Conservation (phyloP, 2,329 filamentous ascomycete species). For the Phoma sp. region DNA sequence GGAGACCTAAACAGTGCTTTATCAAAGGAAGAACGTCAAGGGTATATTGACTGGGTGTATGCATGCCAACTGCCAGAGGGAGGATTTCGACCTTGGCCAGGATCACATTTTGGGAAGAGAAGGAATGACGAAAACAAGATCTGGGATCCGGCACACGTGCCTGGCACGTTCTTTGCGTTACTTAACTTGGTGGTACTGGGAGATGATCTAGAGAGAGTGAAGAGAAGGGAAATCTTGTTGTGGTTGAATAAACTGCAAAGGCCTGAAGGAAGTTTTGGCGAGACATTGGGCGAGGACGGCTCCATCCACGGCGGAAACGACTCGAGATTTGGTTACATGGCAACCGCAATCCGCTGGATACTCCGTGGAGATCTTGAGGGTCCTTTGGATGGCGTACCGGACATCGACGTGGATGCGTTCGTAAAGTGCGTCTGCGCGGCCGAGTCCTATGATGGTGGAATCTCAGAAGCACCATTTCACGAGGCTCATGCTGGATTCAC, state of each 20-base stretch:
- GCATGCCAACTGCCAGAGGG: slow-evolving; percentile 82
- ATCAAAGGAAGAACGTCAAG: slow-evolving; percentile 58
- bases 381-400: slow-evolving; percentile 63
- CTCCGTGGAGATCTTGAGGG: slow-evolving; percentile 66
- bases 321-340: slow-evolving; percentile 87
- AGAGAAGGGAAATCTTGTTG: slow-evolving; percentile 68
- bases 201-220: slow-evolving; percentile 67
- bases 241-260: slow-evolving; percentile 83
- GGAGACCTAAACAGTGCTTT: slow-evolving; percentile 64
- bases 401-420: slow-evolving; percentile 76
- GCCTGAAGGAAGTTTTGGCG: slow-evolving; percentile 87
- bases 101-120: slow-evolving; percentile 61
- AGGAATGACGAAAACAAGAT: slow-evolving; percentile 58
- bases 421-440: slow-evolving; percentile 72
- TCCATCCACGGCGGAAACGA: slow-evolving; percentile 79
- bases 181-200: slow-evolving; percentile 71
- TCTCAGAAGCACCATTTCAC: slow-evolving; percentile 76
- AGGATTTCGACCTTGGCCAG: slow-evolving; percentile 87
- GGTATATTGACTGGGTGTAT: slow-evolving; percentile 78
- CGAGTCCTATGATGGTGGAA: slow-evolving; percentile 81
- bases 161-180: slow-evolving; percentile 89
- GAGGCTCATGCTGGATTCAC: slow-evolving; percentile 92
- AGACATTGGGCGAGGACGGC: slow-evolving; percentile 68
- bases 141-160: slow-evolving; percentile 81
- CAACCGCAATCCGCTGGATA: slow-evolving; percentile 81